Evolutionary conservation across 2,329 filamentous ascomycete species (phyloP), one percentile per base, ranked within the genome.

Genomic region (Whalleya microplaca): DNA sequence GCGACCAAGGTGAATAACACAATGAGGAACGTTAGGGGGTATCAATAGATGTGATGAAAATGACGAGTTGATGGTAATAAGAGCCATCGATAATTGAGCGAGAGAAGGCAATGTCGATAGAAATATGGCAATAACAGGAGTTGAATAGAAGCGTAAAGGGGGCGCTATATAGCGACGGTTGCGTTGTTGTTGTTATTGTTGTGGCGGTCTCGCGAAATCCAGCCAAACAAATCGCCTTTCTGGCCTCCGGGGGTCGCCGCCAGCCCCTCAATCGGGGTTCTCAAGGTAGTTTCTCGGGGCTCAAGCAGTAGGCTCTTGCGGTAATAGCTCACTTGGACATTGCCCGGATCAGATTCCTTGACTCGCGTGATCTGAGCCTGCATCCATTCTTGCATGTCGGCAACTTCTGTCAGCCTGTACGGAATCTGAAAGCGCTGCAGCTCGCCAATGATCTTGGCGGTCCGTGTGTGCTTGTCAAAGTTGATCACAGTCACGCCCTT

Each of bases 361-460:
- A 97, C 91, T 23, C 89, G 86, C 45, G 85, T 78, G 48, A 97
- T 86, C 72, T 97, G 90, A 20, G 85, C 82, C 60, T 93, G 85
- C 72, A 99, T 86, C 94, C 94, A 99, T 21, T 94, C 88, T 72
- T 98, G 94, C 71, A 99, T 83, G 66, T 98, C 94, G 0, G 90
- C 86, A 3, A 98, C 80, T 69, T 95, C 89, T 1, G 84, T 83
- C 18, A 99, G 83, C 6, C 89, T 85, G 72, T 98, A 98, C 0
- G 93, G 92, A 19, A 96, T 91, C 75, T 99, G 95, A 78, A 98
- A 98, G 18, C 93, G 88, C 73, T 99, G 95, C 7, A 99, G 84
- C 67, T 98, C 94, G 61, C 91, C 91, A 67, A 99, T 96, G 70
- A 98, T 96, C 75, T 93, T 95, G 45, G 94, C 93, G 2, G 93